phyloP scores from a whole-genome alignment of 164 flowering plant species.

The Chloranthus sessilifolius region DNA sequence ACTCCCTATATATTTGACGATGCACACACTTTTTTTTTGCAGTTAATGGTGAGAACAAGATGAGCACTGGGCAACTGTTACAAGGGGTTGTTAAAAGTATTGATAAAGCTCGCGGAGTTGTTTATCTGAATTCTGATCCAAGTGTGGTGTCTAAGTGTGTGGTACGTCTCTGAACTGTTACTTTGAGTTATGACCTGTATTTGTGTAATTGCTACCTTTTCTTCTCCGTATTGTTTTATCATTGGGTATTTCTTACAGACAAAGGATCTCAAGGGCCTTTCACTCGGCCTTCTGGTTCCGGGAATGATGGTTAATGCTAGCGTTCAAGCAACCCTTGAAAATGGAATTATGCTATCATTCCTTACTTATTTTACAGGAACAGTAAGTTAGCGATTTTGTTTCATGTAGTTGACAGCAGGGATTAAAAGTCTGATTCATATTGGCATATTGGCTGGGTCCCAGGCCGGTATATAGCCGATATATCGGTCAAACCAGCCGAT shows the following conservation, averaged over 20 bases:
- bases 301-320: conserved; percentile 97
- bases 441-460: too few species aligned
- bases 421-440: too few species aligned
- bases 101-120: conserved; percentile 72
- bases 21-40: conserved; percentile 12
- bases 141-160: conserved; percentile 62
- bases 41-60: conserved; percentile 38
- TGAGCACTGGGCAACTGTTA: conserved; percentile 49
- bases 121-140: conserved; percentile 58
- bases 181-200: neutral
- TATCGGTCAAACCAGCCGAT: too few species aligned
- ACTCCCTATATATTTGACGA: too few species aligned
- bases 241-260: conserved; percentile 38
- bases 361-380: conserved; percentile 96
- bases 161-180: conserved; percentile 35
- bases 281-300: conserved; percentile 85
- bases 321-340: conserved; percentile 70
- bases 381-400: too few species aligned
- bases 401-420: too few species aligned
- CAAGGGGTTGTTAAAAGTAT: conserved; percentile 75
- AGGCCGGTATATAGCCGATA: too few species aligned
- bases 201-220: neutral
- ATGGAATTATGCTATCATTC: conserved; percentile 87
- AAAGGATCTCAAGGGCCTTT: conserved; percentile 84
- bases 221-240: neutral